A percentile compares a stretch with the other conserved stretches of the same genome.
These are phyloP conservation scores for Esteya vermicola DNA, from an alignment of 2,329 filamentous ascomycete species.

Conservation along the genomic window DNA sequence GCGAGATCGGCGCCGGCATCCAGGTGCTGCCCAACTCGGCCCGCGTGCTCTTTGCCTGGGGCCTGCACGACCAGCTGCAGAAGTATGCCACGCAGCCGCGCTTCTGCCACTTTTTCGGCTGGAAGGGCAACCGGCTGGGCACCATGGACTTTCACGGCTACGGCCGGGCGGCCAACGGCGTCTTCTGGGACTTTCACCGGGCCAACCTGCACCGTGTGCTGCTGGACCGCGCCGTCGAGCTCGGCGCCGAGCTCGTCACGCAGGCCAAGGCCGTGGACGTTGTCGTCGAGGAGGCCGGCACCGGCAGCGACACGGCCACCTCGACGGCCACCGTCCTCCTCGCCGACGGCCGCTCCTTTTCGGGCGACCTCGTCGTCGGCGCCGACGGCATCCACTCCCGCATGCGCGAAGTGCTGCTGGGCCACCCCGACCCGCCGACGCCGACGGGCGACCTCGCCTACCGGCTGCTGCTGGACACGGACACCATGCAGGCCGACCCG, in stretches of 20 bases:
- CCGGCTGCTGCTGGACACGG: slow-evolving; percentile 17
- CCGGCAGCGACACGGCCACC: too few relatives aligned
- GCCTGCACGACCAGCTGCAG: slow-evolving; percentile 7
- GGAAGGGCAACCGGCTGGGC: slow-evolving; percentile 8
- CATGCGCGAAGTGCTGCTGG: slow-evolving; percentile 7
- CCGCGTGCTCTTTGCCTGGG: slow-evolving; percentile 17
- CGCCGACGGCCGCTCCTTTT: slow-evolving; percentile 15
- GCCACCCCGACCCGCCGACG: slow-evolving; percentile 11
- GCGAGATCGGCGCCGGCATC: slow-evolving; percentile 26
- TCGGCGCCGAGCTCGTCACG: slow-evolving; percentile 14
- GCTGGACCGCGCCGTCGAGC: slow-evolving; percentile 13
- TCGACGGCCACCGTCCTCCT: slow-evolving; percentile 10
- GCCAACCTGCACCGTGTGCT: slow-evolving; percentile 18
- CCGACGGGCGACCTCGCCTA: slow-evolving; percentile 22
- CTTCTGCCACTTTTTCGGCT: slow-evolving; percentile 8
- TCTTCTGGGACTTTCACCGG: slow-evolving; percentile 21
- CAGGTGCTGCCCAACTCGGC: slow-evolving; percentile 23
- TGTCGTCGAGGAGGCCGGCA: slow-evolving; percentile 11
- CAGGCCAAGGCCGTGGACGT: slow-evolving; percentile 13
- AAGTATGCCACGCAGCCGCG: slow-evolving; percentile 5
- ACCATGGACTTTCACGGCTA: slow-evolving; percentile 8
- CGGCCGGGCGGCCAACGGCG: slow-evolving; percentile 11
- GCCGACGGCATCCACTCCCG: slow-evolving; percentile 23
- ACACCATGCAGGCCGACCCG: slow-evolving; percentile 15
- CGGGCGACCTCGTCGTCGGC: slow-evolving; percentile 22